A percentile compares a stretch with the other conserved stretches of the same genome.
Evolutionary conservation across 441 rosid genomes (phyloP).

Genomic region (Erodium chrysanthum): DNA sequence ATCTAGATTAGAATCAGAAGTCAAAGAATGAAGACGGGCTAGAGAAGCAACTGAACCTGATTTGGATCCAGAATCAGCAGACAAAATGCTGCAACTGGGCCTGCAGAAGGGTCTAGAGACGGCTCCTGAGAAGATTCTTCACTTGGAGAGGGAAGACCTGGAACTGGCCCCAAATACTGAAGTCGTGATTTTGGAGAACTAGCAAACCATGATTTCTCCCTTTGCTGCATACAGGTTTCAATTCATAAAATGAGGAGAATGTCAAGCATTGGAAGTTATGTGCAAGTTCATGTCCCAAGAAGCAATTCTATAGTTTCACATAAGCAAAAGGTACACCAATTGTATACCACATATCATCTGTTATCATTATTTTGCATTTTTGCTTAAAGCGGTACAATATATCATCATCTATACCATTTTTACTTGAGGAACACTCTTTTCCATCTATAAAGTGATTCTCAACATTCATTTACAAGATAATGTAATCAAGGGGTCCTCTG

Average conservation of each 20-base stretch:
- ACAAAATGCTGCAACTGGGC: slow-evolving; percentile 56
- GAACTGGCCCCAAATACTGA: slow-evolving; percentile 52
- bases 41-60: slow-evolving; percentile 37
- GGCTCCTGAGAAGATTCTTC: slow-evolving; percentile 32
- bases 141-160: slow-evolving; percentile 42
- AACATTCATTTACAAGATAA: not conserved
- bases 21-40: not conserved
- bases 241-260: slow-evolving; percentile 10
- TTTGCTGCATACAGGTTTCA: slow-evolving; percentile 36
- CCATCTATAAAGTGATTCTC: not conserved
- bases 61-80: slow-evolving; percentile 65
- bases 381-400: not conserved
- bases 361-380: not conserved
- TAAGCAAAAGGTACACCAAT: not conserved
- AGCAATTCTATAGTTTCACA: slow-evolving; percentile 7
- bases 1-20: not conserved
- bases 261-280: not conserved
- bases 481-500: not conserved
- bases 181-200: slow-evolving; percentile 54
- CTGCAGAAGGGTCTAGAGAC: slow-evolving; percentile 46
- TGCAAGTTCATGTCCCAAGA: not conserved
- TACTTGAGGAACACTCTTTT: not conserved
- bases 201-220: slow-evolving; percentile 71
- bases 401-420: not conserved
- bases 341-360: slow-evolving; percentile 1